These are phyloP conservation scores for Cyclotella choctawhatcheeana DNA, from an alignment of 108 stramenopile species.

Conservation along the genomic window DNA sequence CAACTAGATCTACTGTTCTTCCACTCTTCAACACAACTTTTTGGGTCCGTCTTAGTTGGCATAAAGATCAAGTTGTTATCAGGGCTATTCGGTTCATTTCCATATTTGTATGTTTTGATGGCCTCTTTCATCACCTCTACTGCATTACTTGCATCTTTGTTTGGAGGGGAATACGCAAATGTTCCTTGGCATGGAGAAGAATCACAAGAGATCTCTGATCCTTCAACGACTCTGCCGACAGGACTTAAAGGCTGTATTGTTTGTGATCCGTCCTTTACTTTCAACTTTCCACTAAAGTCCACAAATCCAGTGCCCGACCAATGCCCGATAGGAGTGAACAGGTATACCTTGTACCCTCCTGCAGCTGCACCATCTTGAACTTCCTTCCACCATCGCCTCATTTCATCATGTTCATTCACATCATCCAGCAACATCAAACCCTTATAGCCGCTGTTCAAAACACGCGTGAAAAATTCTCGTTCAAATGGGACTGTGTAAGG, in stretches of 20 bases:
- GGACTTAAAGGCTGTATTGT: neutral
- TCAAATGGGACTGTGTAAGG: constrained; percentile 43
- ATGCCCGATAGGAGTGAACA: constrained; percentile 27
- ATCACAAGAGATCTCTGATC: neutral
- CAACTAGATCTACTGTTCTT: constrained; percentile 18
- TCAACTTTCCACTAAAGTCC: constrained; percentile 35
- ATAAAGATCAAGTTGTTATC: constrained; percentile 19
- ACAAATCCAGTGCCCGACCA: constrained; percentile 28
- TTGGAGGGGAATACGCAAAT: neutral
- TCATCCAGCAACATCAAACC: constrained; percentile 14
- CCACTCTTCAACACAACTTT: constrained; percentile 23
- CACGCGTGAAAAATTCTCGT: constrained; percentile 40
- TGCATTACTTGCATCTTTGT: neutral
- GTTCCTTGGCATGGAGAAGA: neutral
- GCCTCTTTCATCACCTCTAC: neutral
- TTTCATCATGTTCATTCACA: constrained; percentile 19
- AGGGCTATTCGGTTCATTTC: constrained; percentile 7
- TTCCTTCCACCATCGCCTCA: constrained; percentile 41
- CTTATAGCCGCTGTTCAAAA: constrained; percentile 20
- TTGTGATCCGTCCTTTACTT: constrained; percentile 11
- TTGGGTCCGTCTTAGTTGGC: constrained; percentile 14
- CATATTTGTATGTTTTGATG: constrained; percentile 7
- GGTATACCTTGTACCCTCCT: constrained; percentile 25
- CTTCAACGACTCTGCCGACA: neutral
- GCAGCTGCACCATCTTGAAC: constrained; percentile 17